Evolutionary conservation across 2,329 filamentous ascomycete genomes (phyloP), one percentile per base, ranked within the genome.

Genomic region (Penicillium hesseltinei): DNA sequence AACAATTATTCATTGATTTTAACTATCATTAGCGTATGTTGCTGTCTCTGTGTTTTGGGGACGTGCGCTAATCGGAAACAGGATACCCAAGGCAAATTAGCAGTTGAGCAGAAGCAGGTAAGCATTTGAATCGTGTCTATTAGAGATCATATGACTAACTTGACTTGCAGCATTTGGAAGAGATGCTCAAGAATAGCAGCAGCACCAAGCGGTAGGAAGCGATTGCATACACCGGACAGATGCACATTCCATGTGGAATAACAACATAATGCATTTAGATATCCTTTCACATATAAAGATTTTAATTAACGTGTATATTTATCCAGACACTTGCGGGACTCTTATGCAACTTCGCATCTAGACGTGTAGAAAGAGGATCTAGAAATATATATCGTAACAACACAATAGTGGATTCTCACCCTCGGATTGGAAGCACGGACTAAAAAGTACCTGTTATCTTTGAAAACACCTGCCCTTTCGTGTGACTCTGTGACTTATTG

Each of bases 1-100:
- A 99, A 97, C 72, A 99, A 99, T 73, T 97, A 96, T 75, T 95
- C 91, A 53, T 80, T 99, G 62, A 84, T 99, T n/a, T 81, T 91
- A 67, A 97, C 94, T 11, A 97, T 99, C 61, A 89, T 99, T 62
- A 86, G 89, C 69, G 89, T 80, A 72, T 46, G 77, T 70, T 29
- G 45, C 19, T 36, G 27, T 7, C n/a, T 29, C 36, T 15, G 4
- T 38, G 23, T 7, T 38, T 38, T 19, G 1, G 5, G 11, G 13
- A 36, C 10, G 25, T 4, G 33, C 56, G 51, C 60, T 68, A 52
- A 66, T 58, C 17, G 17, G 21, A 33, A 5, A n/a, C 46, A 77
- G 74, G 77, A 80, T 70, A 77, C 77, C 58, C 71, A 76, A 62
- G 77, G 78, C 43, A 80, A 77, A 62, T 62, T 80, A 62, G 77